These are phyloP conservation scores for Solanum aculeatissimum DNA, from an alignment of 305 asterid species.

Conservation along the genomic window DNA sequence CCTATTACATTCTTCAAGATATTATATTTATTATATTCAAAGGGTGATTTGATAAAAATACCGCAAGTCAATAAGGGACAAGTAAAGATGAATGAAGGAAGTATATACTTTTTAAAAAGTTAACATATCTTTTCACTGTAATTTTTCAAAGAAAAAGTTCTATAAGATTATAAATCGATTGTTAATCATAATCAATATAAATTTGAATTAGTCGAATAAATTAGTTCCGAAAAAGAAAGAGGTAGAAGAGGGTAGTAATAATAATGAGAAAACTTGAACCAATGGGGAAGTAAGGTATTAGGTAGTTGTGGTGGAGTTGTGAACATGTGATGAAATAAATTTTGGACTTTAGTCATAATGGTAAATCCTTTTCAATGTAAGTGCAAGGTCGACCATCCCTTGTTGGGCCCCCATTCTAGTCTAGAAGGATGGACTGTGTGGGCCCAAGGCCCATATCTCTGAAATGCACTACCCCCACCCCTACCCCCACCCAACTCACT, in stretches of 20 bases:
- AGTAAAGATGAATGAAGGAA: too few species aligned
- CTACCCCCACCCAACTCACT: background rate
- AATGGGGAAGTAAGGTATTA: constrained; percentile 2
- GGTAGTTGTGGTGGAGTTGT: background rate
- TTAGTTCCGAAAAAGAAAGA: background rate
- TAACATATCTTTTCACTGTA: background rate
- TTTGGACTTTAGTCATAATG: background rate
- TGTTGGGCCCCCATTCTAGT: background rate
- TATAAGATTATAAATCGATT: background rate
- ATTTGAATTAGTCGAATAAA: background rate
- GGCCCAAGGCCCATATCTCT: background rate
- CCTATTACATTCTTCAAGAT: too few species aligned
- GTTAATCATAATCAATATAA: rapidly evolving
- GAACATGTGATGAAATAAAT: background rate
- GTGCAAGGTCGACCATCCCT: background rate
- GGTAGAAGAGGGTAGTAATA: background rate
- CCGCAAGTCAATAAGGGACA: too few species aligned
- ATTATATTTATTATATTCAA: too few species aligned
- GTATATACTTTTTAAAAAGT: background rate
- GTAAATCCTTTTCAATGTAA: background rate
- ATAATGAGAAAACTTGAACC: background rate
- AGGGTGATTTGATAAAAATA: too few species aligned
- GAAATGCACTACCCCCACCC: background rate
- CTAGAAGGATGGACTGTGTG: background rate
- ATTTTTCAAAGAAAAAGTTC: background rate